phyloP scores from a whole-genome alignment of 2,329 filamentous ascomycete genomes.

The Aureobasidium subglaciale region DNA sequence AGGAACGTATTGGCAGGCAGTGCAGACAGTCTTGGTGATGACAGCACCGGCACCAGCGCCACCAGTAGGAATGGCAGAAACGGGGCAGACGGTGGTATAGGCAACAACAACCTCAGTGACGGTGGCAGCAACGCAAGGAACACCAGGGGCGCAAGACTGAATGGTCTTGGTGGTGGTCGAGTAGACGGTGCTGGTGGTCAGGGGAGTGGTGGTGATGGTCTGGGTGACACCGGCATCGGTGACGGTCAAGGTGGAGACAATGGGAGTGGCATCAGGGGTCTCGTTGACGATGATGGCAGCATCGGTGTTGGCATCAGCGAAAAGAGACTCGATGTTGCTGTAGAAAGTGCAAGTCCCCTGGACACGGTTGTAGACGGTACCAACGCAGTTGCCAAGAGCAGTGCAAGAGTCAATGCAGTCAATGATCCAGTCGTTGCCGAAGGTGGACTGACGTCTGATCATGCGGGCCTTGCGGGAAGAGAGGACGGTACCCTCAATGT shows the following conservation, averaged over 20 bases:
- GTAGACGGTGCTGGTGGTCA: constrained; percentile 15
- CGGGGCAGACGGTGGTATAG: constrained; percentile 15
- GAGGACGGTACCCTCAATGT: neutral
- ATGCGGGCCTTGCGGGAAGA: constrained; percentile 9
- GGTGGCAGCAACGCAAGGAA: constrained; percentile 7
- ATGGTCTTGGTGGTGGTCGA: constrained; percentile 8
- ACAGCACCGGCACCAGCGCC: neutral
- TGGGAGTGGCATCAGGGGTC: neutral
- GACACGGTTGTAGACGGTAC: neutral
- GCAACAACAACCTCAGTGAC: constrained; percentile 12
- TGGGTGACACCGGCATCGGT: neutral
- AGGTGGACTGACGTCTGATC: constrained; percentile 6
- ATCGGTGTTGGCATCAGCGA: neutral
- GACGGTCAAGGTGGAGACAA: neutral
- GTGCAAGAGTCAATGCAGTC: constrained; percentile 9
- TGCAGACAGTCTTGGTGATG: neutral
- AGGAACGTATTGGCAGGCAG: neutral
- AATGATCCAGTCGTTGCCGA: constrained; percentile 6
- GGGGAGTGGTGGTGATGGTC: constrained; percentile 4
- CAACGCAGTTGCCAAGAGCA: neutral
- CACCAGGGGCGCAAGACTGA: constrained; percentile 2
- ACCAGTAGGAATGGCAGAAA: neutral
- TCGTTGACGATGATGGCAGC: constrained; percentile 6
- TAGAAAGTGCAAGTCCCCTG: constrained; percentile 5
- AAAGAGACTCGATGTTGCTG: neutral